phyloP scores from a whole-genome alignment of 306 rosid genomes.

The Cucurbita moschata region DNA sequence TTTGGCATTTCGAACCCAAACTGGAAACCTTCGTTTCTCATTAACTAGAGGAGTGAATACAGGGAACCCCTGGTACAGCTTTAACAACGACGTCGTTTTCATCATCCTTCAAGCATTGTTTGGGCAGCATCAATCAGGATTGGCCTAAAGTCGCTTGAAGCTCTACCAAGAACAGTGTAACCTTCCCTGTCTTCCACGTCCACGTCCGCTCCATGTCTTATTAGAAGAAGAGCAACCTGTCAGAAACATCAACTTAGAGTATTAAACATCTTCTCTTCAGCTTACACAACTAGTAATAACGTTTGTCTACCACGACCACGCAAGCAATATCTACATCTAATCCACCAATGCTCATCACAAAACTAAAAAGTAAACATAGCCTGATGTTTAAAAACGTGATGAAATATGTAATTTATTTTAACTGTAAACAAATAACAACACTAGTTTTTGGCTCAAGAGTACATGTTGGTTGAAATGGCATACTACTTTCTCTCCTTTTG shows the following conservation, averaged over 20 bases:
- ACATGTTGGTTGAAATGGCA: too few relatives aligned
- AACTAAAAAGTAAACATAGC: not conserved
- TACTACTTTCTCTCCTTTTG: too few relatives aligned
- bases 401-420: not conserved
- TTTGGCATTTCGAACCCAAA: not conserved
- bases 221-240: constrained; percentile 66
- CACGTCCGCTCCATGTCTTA: constrained; percentile 90
- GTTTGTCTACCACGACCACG: too few relatives aligned
- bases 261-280: not conserved
- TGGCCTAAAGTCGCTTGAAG: constrained; percentile 45
- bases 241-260: not conserved
- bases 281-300: not conserved
- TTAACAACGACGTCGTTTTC: not conserved
- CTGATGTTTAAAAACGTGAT: not conserved
- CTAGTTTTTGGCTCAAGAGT: too few relatives aligned
- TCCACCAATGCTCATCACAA: not conserved
- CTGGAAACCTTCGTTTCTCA: not conserved
- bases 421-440: too few relatives aligned
- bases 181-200: constrained; percentile 90
- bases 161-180: constrained; percentile 86
- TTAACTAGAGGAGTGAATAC: not conserved
- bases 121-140: constrained; percentile 64
- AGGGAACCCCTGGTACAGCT: not conserved
- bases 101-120: constrained; percentile 63
- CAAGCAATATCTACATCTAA: not conserved